Evolutionary conservation across 192 early-diverging fungal species (phyloP).

Genomic region (Umbelopsis vinacea): DNA sequence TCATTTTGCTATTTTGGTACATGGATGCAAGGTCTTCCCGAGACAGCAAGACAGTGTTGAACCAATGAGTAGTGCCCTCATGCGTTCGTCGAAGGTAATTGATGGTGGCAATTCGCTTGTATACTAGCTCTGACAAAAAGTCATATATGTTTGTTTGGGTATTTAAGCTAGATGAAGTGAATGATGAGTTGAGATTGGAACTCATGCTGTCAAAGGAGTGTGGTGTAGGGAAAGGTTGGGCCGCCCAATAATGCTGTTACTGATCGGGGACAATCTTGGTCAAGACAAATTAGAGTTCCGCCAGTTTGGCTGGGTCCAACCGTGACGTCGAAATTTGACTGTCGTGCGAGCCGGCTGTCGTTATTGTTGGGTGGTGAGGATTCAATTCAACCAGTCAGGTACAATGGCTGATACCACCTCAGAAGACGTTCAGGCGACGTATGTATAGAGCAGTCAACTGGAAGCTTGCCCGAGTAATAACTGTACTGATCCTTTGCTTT

Average conservation of each 20-base stretch:
- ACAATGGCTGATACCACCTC: background rate
- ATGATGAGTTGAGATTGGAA: conserved; percentile 20
- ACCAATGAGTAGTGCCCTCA: conserved; percentile 53
- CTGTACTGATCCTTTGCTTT: background rate
- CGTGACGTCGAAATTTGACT: background rate
- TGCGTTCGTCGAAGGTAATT: conserved; percentile 47
- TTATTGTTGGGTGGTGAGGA: too few species aligned
- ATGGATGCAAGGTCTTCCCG: conserved; percentile 41
- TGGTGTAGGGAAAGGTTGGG: background rate
- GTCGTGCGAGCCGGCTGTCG: background rate
- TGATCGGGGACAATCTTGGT: conserved; percentile 6
- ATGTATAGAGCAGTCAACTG: background rate
- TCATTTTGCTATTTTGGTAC: conserved; percentile 48
- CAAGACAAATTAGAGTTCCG: background rate
- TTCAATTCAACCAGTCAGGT: background rate
- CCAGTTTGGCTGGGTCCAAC: too few species aligned
- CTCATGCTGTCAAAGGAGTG: background rate
- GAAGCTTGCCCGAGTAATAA: background rate
- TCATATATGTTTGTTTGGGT: conserved; percentile 40
- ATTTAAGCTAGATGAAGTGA: conserved; percentile 13
- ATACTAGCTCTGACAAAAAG: conserved; percentile 46
- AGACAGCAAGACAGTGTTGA: conserved; percentile 48
- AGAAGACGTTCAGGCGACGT: background rate
- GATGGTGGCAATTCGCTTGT: conserved; percentile 51
- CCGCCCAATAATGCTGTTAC: background rate